Evolutionary conservation across 2,329 filamentous ascomycete genomes (phyloP), one percentile per base, ranked within the genome.

Genomic region (Endoconidiophora laricicola): DNA sequence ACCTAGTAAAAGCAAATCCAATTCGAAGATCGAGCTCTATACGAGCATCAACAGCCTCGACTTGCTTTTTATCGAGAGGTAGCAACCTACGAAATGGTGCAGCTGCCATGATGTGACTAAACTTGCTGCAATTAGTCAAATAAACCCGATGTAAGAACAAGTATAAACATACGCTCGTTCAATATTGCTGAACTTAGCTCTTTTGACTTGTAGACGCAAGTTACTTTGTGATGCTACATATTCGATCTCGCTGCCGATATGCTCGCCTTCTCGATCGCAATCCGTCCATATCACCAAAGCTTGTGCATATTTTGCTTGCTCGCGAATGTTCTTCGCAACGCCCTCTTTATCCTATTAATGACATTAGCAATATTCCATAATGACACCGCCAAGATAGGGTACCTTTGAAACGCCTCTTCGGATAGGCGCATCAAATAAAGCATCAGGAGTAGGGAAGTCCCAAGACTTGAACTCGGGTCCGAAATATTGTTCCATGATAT

Each of bases 241-340:
- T 42, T 86, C 80, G 54, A 98, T 90, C 63, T 98, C 90, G 38
- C 83, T 74, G 5, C 91, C 91, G 57, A 98, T 98, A 61, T 96
- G 84, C 63, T 98, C 91, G 36, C 91, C 91, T 70, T 98, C 91
- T 50, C 88, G 79, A 70, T 98, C 91, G 65, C 91, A 96, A 72
- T 98, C 91, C 0, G 91, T 98, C 91, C 91, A 98, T 58, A 98
- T 95, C 63, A 93, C 90, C 29, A 98, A 71, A 10, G 81, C 78
- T 50, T 72, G 75, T n/a, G 79, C 73, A 60, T 75, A 74, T 54
- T 74, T 74, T 16, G 91, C 90, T 63, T 94, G 81, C 1, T 74
- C 68, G 57, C 81, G 76, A 59, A 98, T 91, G 60, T 98, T 98
- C 29, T 79, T 73, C 7, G 88, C 87, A 55, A 98, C 82, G 1